A percentile compares a stretch with the other conserved stretches of the same genome.
Evolutionary conservation across 2,329 filamentous ascomycete genomes (phyloP).

Genomic region (Dryadomyces quercivorus): DNA sequence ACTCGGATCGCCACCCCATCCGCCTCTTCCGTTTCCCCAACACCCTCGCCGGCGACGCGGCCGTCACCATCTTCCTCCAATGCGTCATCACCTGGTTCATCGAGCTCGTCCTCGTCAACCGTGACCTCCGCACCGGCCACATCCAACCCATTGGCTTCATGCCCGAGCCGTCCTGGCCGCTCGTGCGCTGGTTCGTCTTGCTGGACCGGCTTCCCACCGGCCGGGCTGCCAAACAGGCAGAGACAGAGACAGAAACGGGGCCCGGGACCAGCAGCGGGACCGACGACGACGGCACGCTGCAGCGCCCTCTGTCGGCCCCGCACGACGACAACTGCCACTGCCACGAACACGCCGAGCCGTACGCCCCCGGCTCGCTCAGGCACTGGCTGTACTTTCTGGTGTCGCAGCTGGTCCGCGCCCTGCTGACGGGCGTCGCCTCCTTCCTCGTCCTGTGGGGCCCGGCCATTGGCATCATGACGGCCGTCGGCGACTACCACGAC

Average conservation of each 20-base stretch:
- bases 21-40: conserved; percentile 37
- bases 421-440: conserved; percentile 23
- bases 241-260: background rate
- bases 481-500: conserved; percentile 22
- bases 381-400: conserved; percentile 22
- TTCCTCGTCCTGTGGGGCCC: conserved; percentile 32
- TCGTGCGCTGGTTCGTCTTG: conserved; percentile 32
- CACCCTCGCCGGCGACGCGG: conserved; percentile 36
- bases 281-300: background rate
- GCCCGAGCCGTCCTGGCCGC: conserved; percentile 19
- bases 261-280: background rate
- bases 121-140: conserved; percentile 29
- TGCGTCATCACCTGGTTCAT: conserved; percentile 38
- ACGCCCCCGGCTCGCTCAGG: conserved; percentile 15
- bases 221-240: background rate
- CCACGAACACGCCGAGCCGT: conserved; percentile 11
- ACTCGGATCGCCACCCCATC: conserved; percentile 25
- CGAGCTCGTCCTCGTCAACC: conserved; percentile 33
- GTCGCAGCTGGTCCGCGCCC: conserved; percentile 23
- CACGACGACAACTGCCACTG: conserved; percentile 11
- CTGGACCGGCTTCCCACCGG: conserved; percentile 18
- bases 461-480: conserved; percentile 29
- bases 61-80: conserved; percentile 38
- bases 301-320: background rate
- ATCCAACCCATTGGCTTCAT: conserved; percentile 35